Conservation (phyloP, 306 rosid species). For the Pueraria montana region DNA sequence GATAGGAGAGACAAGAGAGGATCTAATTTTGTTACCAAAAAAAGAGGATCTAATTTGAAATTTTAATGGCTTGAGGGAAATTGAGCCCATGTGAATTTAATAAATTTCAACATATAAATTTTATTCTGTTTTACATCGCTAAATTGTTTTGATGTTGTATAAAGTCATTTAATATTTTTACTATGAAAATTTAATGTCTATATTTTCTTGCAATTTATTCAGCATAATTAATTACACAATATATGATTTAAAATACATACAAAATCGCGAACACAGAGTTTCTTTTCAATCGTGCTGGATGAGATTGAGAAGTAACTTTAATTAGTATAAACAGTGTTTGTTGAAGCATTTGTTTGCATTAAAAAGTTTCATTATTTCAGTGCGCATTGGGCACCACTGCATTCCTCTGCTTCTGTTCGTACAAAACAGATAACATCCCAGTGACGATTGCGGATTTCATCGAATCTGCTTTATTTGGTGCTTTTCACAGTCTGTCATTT, state of each 20-base stretch:
- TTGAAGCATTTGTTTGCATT: neutral
- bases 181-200: neutral
- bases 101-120: no score
- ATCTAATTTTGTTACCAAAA: no score
- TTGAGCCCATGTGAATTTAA: no score
- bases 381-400: neutral
- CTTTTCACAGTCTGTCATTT: constrained; percentile 39
- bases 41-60: no score
- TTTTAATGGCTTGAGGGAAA: no score
- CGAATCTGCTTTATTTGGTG: constrained; percentile 54
- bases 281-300: neutral
- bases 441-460: constrained; percentile 42
- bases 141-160: no score
- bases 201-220: neutral
- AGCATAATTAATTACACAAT: neutral
- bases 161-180: neutral
- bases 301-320: neutral
- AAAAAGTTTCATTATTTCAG: neutral
- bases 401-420: neutral
- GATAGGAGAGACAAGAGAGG: no score
- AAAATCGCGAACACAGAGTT: neutral
- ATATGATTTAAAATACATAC: neutral
- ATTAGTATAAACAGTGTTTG: no score
- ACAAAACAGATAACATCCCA: constrained; percentile 19
- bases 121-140: no score